Conservation (phyloP, 768 basidiomycete species). For the Leccinum olivaceopallidum region DNA sequence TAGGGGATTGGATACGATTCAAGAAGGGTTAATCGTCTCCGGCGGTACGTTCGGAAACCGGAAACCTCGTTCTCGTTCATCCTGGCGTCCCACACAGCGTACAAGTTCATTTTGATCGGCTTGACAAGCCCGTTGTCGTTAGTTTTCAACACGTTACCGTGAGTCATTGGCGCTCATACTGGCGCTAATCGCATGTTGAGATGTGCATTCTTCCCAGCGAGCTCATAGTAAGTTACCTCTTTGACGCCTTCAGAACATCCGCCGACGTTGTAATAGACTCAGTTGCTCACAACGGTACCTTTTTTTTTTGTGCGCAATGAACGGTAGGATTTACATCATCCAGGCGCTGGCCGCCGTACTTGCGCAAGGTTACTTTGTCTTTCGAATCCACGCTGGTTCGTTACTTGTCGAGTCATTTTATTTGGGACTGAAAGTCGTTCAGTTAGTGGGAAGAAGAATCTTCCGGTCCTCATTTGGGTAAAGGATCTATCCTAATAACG, state of each 20-base stretch:
- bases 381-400: slow-evolving; percentile 14
- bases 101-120: slow-evolving; percentile 10
- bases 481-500: not conserved
- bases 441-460: slow-evolving; percentile 10
- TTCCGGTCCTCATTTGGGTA: slow-evolving; percentile 14
- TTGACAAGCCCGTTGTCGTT: not conserved
- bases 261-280: slow-evolving; percentile 6
- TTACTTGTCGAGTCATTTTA: not conserved
- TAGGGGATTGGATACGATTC: slow-evolving; percentile 15
- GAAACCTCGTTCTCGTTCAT: not conserved
- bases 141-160: not conserved
- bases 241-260: not conserved
- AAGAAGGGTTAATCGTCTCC: slow-evolving; percentile 10
- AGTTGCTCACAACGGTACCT: slow-evolving; percentile 5
- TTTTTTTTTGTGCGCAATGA: not conserved
- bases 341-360: slow-evolving; percentile 5
- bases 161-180: not conserved
- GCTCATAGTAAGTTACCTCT: slow-evolving; percentile 4
- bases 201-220: slow-evolving; percentile 1
- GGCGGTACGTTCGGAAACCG: slow-evolving; percentile 8
- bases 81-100: not conserved
- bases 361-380: slow-evolving; percentile 14
- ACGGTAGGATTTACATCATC: not conserved
- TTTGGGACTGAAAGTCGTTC: not conserved
- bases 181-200: not conserved